Percentiles rank a stretch among this genome's conserved stretches.
phyloP scores from a whole-genome alignment of 2,329 filamentous ascomycete species.

The Pestalotiopsis sp. region DNA sequence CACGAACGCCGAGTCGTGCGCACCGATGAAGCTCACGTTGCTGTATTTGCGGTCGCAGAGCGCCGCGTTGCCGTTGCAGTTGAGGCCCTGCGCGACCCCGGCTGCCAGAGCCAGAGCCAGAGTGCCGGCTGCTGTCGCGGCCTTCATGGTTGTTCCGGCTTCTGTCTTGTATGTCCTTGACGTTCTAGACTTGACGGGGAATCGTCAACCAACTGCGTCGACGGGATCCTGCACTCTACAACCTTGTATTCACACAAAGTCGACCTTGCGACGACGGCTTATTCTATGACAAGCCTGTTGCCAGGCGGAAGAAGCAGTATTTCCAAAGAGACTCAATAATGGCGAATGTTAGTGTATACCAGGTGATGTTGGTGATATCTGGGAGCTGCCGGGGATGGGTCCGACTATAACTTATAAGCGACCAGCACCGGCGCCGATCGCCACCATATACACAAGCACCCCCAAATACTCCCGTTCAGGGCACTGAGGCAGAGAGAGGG shows the following conservation, averaged over 20 bases:
- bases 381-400: background rate
- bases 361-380: background rate
- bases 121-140: background rate
- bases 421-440: background rate
- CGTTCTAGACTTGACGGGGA: background rate
- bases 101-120: constrained; percentile 22
- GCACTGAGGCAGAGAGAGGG: background rate
- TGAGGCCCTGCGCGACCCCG: constrained; percentile 19
- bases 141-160: background rate
- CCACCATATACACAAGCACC: background rate
- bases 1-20: constrained; percentile 69
- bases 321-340: background rate
- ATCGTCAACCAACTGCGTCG: background rate
- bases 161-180: background rate
- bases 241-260: background rate
- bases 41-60: constrained; percentile 62
- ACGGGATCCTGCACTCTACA: background rate
- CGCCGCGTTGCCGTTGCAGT: constrained; percentile 60
- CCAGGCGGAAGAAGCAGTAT: background rate
- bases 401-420: background rate
- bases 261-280: background rate
- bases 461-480: background rate
- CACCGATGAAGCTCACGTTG: constrained; percentile 62
- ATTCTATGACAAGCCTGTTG: background rate
- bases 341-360: background rate